Conservation (phyloP, 495 filamentous ascomycete genomes). For the Penicillium chermesinum region DNA sequence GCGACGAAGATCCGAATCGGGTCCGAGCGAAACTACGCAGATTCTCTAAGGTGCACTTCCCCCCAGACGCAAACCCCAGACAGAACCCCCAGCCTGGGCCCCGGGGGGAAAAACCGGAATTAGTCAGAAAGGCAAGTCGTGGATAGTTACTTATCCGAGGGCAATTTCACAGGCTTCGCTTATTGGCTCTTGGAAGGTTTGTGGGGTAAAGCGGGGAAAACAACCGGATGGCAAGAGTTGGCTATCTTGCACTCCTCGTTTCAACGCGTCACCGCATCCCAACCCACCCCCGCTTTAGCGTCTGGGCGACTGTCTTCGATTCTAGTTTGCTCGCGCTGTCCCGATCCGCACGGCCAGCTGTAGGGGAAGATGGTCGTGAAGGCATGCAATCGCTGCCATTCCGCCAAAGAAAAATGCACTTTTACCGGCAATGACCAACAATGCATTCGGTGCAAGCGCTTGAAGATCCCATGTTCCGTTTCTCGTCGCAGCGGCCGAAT, state of each 20-base stretch:
- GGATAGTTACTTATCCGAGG: background rate
- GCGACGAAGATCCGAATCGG: background rate
- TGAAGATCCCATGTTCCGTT: constrained; percentile 21
- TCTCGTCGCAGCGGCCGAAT: constrained; percentile 21
- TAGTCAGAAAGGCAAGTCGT: background rate
- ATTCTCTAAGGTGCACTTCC: no score
- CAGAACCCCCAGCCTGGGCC: no score
- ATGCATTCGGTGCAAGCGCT: constrained; percentile 23
- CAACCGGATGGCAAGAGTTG: background rate
- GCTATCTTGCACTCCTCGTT: background rate
- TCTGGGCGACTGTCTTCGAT: background rate
- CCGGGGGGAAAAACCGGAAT: background rate
- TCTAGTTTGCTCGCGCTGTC: background rate
- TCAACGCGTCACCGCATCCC: background rate
- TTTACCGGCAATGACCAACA: constrained; percentile 14
- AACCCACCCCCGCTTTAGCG: background rate
- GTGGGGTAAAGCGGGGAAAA: constrained; percentile 9
- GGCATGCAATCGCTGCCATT: constrained; percentile 24
- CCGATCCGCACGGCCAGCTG: background rate
- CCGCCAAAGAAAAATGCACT: constrained; percentile 23
- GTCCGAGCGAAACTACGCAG: background rate
- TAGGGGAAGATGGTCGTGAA: constrained; percentile 18
- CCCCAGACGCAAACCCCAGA: no score
- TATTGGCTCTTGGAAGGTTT: constrained; percentile 2
- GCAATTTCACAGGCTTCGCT: background rate